A percentile compares a stretch with the other conserved stretches of the same genome.
These are phyloP conservation scores for Teunomyces panamensis DNA, from an alignment of 805 yeast genomes.

Conservation along the genomic window DNA sequence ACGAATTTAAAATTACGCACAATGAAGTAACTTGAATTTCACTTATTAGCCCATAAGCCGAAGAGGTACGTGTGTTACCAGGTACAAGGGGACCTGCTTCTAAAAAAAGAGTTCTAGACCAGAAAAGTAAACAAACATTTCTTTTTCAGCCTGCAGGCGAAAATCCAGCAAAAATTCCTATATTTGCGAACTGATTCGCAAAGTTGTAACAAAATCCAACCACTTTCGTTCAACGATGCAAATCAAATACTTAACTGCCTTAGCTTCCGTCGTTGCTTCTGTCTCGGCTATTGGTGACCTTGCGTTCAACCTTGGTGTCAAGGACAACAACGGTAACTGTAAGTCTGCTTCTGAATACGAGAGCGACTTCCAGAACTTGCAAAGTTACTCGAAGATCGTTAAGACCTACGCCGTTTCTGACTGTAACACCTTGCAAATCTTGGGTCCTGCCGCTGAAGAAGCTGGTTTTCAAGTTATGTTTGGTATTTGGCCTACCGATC, in stretches of 20 bases:
- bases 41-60: background rate
- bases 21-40: no score
- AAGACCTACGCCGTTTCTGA: constrained; percentile 92
- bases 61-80: no score
- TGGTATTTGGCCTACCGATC: constrained; percentile 95
- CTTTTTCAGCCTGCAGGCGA: background rate
- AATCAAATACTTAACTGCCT: constrained; percentile 39
- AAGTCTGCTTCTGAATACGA: constrained; percentile 70
- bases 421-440: constrained; percentile 80
- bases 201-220: background rate
- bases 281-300: constrained; percentile 64
- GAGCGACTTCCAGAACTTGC: constrained; percentile 59
- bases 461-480: constrained; percentile 74
- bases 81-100: background rate
- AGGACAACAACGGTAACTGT: constrained; percentile 72
- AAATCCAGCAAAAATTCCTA: background rate
- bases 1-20: background rate
- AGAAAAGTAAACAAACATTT: constrained; percentile 1
- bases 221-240: constrained; percentile 25
- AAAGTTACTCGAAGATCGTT: constrained; percentile 59
- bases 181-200: constrained; percentile 3
- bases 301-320: constrained; percentile 81
- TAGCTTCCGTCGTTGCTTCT: constrained; percentile 48
- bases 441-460: constrained; percentile 83
- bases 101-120: constrained; percentile 5